Conservation (phyloP, 2,329 filamentous ascomycete genomes). For the Pyricularia grisea region DNA sequence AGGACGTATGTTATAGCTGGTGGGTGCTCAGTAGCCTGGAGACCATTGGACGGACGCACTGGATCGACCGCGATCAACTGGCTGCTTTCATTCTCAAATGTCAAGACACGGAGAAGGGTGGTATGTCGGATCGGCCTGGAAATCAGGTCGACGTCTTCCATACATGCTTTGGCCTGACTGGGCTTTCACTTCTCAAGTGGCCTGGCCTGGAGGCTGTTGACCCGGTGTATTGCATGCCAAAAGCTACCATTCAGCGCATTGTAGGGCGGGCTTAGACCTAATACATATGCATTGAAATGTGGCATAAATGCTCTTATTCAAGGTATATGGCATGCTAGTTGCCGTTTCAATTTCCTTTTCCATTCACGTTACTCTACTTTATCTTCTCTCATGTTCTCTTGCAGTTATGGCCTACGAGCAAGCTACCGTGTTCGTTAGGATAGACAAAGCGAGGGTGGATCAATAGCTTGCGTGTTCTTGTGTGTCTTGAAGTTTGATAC, state of each 20-base stretch:
- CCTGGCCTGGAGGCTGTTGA: conserved; percentile 73
- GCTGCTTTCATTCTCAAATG: conserved; percentile 75
- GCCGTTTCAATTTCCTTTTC: not conserved
- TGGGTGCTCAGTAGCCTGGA: conserved; percentile 91
- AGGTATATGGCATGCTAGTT: not conserved
- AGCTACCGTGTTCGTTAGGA: not conserved
- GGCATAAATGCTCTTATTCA: not conserved
- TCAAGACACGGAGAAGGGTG: conserved; percentile 77
- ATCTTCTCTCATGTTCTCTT: not conserved
- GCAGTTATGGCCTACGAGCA: not conserved
- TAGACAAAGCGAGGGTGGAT: not conserved
- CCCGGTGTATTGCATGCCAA: conserved; percentile 79
- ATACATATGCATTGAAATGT: not conserved
- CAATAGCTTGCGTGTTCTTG: not conserved
- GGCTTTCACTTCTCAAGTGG: conserved; percentile 73
- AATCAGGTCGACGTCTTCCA: conserved; percentile 98
- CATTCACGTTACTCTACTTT: not conserved
- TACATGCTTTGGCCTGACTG: conserved; percentile 80
- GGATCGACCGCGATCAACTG: conserved; percentile 82
- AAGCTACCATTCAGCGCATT: conserved; percentile 51
- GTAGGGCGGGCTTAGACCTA: conserved; percentile 22
- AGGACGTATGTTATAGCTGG: conserved; percentile 98
- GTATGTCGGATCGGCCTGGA: conserved; percentile 81
- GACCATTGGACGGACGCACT: conserved; percentile 81
- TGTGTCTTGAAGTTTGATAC: not conserved